Conservation (phyloP, 2,329 filamentous ascomycete genomes). For the Teratosphaeria nubilosa region DNA sequence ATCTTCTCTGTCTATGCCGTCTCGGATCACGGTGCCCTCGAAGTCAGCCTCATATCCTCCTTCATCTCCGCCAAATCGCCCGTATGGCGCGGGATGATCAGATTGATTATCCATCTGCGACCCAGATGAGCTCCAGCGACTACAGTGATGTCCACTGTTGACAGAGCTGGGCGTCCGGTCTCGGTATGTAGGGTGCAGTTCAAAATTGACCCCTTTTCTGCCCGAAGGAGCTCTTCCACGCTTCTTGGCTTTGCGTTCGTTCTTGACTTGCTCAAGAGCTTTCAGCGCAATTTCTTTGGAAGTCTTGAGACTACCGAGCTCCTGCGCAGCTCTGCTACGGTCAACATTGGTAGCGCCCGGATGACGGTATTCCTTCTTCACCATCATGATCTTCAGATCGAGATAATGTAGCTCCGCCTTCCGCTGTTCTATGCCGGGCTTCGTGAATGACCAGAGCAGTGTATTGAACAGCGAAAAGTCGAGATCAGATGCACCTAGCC, state of each 20-base stretch:
- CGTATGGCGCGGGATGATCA: not conserved
- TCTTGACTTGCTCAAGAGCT: too few relatives aligned
- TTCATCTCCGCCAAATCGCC: not conserved
- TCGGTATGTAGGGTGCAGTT: not conserved
- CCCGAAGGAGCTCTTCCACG: too few relatives aligned
- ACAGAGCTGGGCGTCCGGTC: not conserved
- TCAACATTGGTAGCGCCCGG: not conserved
- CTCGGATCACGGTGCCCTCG: not conserved
- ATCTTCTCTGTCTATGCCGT: not conserved
- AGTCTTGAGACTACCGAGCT: too few relatives aligned
- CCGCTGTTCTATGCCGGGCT: not conserved
- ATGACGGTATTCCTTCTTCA: not conserved
- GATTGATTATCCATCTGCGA: not conserved
- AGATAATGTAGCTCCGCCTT: not conserved
- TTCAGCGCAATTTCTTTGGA: too few relatives aligned
- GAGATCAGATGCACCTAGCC: not conserved
- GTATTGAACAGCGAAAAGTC: not conserved
- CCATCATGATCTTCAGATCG: not conserved
- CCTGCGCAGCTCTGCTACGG: too few relatives aligned
- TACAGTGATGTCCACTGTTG: not conserved
- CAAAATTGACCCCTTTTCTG: too few relatives aligned
- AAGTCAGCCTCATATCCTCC: not conserved
- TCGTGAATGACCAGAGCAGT: not conserved
- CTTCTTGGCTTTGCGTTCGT: too few relatives aligned
- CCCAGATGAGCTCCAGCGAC: not conserved